Evolutionary conservation across 768 basidiomycete species (phyloP).

Genomic region (Trichaptum fuscoviolaceum): DNA sequence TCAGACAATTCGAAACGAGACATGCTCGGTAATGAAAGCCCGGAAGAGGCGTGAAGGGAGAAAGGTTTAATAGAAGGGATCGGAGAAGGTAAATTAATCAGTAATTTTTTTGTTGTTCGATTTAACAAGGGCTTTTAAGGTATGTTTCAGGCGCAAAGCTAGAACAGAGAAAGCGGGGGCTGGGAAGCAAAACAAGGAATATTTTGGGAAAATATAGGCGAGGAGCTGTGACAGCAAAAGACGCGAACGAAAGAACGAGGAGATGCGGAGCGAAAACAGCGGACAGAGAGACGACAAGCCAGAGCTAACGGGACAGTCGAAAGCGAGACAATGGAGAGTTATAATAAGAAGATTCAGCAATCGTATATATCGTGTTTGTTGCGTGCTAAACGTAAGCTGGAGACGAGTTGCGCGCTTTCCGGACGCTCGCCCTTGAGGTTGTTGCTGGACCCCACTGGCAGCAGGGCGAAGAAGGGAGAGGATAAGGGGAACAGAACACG

Average conservation of each 20-base stretch:
- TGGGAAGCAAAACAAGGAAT: neutral
- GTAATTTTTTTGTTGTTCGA: neutral
- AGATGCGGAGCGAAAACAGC: slow-evolving; percentile 7
- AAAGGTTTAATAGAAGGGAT: neutral
- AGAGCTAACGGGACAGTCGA: slow-evolving; percentile 3
- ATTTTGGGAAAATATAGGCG: neutral
- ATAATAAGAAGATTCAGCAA: neutral
- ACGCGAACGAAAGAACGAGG: slow-evolving; percentile 7
- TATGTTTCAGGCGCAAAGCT: neutral
- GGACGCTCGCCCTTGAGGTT: neutral
- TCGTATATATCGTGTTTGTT: neutral
- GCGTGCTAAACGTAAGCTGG: neutral
- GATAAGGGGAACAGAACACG: slow-evolving; percentile 1
- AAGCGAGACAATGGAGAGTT: neutral
- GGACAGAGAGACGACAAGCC: slow-evolving; percentile 8
- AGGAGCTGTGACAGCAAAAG: slow-evolving; percentile 9
- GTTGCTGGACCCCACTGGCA: neutral
- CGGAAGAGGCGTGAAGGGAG: neutral
- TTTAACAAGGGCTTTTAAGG: neutral
- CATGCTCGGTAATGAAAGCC: neutral
- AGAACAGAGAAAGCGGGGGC: neutral
- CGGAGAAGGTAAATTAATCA: neutral
- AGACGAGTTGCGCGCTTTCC: neutral
- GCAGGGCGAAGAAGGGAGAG: neutral
- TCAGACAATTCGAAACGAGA: neutral